These are phyloP conservation scores for Ceratocystis lukuohia DNA, from an alignment of 2,329 filamentous ascomycete species.

Conservation along the genomic window DNA sequence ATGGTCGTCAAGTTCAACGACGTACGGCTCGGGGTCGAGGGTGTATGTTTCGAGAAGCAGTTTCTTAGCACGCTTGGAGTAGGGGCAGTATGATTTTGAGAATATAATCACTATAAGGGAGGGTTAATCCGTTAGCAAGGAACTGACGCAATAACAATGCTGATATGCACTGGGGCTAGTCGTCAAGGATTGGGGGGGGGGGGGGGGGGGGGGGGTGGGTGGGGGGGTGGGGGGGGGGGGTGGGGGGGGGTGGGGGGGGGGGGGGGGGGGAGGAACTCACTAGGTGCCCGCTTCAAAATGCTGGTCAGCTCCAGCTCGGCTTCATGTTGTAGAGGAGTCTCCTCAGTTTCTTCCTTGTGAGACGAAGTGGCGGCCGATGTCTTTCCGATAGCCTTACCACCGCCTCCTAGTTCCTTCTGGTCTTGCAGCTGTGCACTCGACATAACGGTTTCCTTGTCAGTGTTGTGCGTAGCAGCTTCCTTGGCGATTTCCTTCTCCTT, in stretches of 20 bases:
- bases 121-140: conserved; percentile 2
- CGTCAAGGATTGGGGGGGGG: neutral
- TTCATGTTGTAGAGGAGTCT: conserved; percentile 47
- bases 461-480: conserved; percentile 22
- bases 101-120: conserved; percentile 67
- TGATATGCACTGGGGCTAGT: neutral
- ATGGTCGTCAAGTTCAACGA: conserved; percentile 83
- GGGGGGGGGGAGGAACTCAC: conserved; percentile 37
- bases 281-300: conserved; percentile 73
- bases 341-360: conserved; percentile 26
- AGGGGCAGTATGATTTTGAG: conserved; percentile 85
- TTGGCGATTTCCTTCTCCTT: conserved; percentile 35
- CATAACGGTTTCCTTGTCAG: conserved; percentile 31
- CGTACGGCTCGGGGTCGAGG: conserved; percentile 68
- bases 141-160: neutral
- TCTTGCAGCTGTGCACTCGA: conserved; percentile 49
- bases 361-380: conserved; percentile 9
- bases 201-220: neutral
- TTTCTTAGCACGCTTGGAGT: conserved; percentile 71
- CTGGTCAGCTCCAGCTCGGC: conserved; percentile 58
- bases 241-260: no score
- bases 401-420: conserved; percentile 46
- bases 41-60: conserved; percentile 73
- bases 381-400: conserved; percentile 1
- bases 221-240: no score